These are phyloP conservation scores for Penicillium angulare DNA, from an alignment of 495 filamentous ascomycete genomes.

Conservation along the genomic window DNA sequence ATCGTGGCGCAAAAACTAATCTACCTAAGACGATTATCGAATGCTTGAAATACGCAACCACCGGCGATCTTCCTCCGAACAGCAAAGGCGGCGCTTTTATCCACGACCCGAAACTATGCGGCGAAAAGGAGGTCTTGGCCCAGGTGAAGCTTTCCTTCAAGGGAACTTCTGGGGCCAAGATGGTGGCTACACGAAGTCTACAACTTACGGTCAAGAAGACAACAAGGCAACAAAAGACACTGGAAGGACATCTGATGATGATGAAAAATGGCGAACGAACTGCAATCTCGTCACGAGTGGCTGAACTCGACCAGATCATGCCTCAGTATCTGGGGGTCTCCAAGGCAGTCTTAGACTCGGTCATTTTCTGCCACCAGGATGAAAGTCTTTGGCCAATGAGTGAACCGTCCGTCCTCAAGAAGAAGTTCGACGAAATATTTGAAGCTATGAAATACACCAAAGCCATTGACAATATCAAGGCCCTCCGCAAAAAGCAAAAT, in stretches of 20 bases:
- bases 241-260: constrained; percentile 75
- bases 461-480: constrained; percentile 90
- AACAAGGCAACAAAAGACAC: constrained; percentile 66
- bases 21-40: constrained; percentile 85
- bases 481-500: constrained; percentile 76
- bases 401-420: constrained; percentile 79
- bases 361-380: constrained; percentile 99
- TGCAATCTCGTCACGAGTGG: constrained; percentile 71
- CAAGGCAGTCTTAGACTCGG: constrained; percentile 81
- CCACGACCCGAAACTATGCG: constrained; percentile 89
- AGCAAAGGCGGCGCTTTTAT: constrained; percentile 94
- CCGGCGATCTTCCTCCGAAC: constrained; percentile 89
- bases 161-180: constrained; percentile 66
- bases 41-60: constrained; percentile 97
- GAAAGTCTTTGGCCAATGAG: constrained; percentile 98
- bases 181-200: constrained; percentile 77
- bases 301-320: constrained; percentile 78
- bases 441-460: constrained; percentile 96
- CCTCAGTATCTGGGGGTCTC: constrained; percentile 89
- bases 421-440: constrained; percentile 95
- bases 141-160: constrained; percentile 90
- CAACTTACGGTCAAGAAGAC: constrained; percentile 85
- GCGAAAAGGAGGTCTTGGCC: constrained; percentile 86
- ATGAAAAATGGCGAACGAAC: constrained; percentile 77
- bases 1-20: constrained; percentile 6